phyloP scores from a whole-genome alignment of 2,329 filamentous ascomycete species.

The Escovopsis sp. region DNA sequence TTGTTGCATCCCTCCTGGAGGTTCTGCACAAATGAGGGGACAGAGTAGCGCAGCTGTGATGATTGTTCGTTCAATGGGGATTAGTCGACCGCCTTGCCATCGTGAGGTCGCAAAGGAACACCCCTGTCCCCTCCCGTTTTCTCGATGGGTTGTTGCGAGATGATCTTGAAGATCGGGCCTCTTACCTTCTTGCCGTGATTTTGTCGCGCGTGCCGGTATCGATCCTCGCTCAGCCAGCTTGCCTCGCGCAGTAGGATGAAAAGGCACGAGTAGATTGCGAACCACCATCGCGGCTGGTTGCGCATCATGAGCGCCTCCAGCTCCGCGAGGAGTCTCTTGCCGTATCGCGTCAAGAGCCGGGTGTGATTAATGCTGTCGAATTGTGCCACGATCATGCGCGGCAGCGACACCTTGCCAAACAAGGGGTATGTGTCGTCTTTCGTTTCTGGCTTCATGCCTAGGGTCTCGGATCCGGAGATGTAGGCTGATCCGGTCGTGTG shows the following conservation, averaged over 20 bases:
- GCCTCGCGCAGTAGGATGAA: constrained; percentile 29
- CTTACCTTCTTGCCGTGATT: constrained; percentile 16
- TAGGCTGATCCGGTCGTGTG: constrained; percentile 29
- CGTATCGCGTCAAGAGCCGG: constrained; percentile 19
- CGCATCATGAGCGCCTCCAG: constrained; percentile 21
- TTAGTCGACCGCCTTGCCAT: too few relatives aligned
- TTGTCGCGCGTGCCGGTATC: constrained; percentile 26
- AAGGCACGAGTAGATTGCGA: constrained; percentile 21
- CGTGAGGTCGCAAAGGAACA: too few relatives aligned
- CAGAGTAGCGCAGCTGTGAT: constrained; percentile 20
- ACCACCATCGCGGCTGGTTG: constrained; percentile 17
- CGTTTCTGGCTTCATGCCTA: constrained; percentile 23
- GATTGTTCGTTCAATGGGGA: not conserved
- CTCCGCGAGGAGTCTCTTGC: constrained; percentile 17
- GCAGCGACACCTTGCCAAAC: constrained; percentile 22
- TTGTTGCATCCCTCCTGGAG: constrained; percentile 31
- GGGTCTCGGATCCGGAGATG: constrained; percentile 23
- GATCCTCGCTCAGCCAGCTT: constrained; percentile 23
- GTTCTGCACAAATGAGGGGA: constrained; percentile 24
- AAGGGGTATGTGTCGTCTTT: constrained; percentile 23
- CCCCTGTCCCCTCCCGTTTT: too few relatives aligned
- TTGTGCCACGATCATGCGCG: constrained; percentile 30
- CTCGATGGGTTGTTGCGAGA: too few relatives aligned
- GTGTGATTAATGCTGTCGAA: constrained; percentile 27
- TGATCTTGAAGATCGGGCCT: not conserved